These are phyloP conservation scores for Carex scoparia DNA, from an alignment of 176 grass and related monocot species.

Conservation along the genomic window DNA sequence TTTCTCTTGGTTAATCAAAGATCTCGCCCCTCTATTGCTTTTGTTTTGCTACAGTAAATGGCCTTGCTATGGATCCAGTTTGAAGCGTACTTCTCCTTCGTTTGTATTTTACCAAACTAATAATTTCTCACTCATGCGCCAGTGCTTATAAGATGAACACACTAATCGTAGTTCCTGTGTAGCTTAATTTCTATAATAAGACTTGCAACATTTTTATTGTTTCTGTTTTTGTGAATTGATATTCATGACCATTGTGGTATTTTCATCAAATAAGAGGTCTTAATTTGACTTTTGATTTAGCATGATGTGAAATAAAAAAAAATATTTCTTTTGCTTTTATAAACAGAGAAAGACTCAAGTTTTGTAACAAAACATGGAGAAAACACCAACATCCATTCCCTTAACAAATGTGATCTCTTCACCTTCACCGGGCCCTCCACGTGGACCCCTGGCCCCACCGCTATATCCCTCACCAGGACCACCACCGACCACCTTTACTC, in stretches of 20 bases:
- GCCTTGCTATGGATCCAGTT: neutral
- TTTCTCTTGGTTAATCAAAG: neutral
- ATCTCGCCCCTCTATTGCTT: neutral
- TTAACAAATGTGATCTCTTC: slow-evolving; percentile 7
- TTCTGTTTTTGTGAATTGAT: neutral
- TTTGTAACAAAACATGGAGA: slow-evolving; percentile 5
- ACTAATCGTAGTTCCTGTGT: neutral
- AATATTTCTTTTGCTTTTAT: neutral
- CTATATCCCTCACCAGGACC: neutral
- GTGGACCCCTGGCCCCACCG: neutral
- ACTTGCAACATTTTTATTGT: neutral
- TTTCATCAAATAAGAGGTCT: neutral
- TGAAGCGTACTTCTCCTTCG: neutral
- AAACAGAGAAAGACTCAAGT: neutral
- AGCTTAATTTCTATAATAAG: neutral
- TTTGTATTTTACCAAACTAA: neutral
- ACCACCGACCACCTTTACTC: slow-evolving; percentile 4
- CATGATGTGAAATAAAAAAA: neutral
- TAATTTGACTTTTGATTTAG: neutral
- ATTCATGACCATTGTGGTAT: neutral
- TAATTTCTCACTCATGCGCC: neutral
- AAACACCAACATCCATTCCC: slow-evolving; percentile 8
- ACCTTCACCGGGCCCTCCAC: neutral
- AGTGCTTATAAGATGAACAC: neutral
- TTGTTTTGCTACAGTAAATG: neutral